These are phyloP conservation scores for Euptelea pleiosperma DNA, from an alignment of 164 flowering plant species.

Conservation along the genomic window DNA sequence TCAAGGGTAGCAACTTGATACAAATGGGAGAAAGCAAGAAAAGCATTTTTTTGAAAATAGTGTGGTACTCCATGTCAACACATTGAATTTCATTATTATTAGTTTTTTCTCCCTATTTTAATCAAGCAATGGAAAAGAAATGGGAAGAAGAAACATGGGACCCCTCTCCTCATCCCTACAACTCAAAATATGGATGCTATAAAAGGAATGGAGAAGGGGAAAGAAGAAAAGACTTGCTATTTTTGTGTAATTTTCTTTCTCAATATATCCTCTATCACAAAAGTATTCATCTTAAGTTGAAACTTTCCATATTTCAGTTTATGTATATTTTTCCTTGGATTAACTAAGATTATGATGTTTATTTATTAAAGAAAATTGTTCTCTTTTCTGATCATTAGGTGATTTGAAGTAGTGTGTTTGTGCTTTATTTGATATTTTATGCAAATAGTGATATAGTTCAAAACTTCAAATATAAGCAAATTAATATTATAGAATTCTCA, in stretches of 20 bases:
- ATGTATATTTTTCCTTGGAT: too few species aligned
- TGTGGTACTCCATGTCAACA: background rate
- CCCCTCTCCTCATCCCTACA: background rate
- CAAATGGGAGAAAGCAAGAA: background rate
- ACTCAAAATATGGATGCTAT: background rate
- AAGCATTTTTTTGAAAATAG: background rate
- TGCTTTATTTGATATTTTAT: too few species aligned
- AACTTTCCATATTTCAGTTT: too few species aligned
- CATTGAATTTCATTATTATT: background rate
- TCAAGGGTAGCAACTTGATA: background rate
- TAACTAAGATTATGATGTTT: too few species aligned
- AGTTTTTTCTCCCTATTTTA: background rate
- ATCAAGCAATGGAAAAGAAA: background rate
- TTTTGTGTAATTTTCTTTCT: background rate
- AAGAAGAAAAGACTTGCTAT: background rate
- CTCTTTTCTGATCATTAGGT: too few species aligned
- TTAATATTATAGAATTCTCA: too few species aligned
- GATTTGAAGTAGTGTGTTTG: too few species aligned
- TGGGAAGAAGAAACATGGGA: background rate
- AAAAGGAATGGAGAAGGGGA: background rate
- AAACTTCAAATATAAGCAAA: too few species aligned
- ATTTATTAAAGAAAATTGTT: too few species aligned
- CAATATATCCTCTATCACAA: too few species aligned
- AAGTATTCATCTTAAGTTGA: too few species aligned
- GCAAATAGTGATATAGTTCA: too few species aligned